phyloP scores from a whole-genome alignment of 176 grass and related monocot species.

The Lolium multiflorum region DNA sequence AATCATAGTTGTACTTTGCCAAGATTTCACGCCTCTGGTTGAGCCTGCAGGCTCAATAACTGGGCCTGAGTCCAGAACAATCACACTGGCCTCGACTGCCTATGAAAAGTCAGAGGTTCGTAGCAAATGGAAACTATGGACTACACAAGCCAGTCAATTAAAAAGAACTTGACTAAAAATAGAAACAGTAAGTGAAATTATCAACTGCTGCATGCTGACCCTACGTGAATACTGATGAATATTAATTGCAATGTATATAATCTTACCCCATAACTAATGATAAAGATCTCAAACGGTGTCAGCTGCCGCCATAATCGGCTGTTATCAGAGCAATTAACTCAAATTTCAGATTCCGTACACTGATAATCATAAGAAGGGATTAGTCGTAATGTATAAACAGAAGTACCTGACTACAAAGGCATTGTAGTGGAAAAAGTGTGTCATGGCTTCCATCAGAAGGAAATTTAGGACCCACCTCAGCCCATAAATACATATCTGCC shows the following conservation, averaged over 20 bases:
- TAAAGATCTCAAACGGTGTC: constrained; percentile 84
- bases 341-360: constrained; percentile 15
- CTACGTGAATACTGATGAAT: constrained; percentile 10
- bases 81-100: neutral
- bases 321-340: constrained; percentile 42
- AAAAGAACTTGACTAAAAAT: constrained; percentile 6
- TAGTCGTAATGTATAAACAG: constrained; percentile 14
- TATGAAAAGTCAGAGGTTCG: constrained; percentile 2
- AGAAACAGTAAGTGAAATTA: constrained; percentile 1
- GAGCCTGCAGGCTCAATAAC: too few relatives aligned
- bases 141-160: constrained; percentile 18
- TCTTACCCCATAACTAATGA: constrained; percentile 96
- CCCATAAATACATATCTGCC: constrained; percentile 73
- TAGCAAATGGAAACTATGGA: neutral
- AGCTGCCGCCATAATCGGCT: constrained; percentile 86
- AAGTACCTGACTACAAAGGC: constrained; percentile 86
- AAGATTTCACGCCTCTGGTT: neutral
- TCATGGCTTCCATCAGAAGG: constrained; percentile 82
- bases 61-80: neutral
- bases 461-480: constrained; percentile 75
- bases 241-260: constrained; percentile 4
- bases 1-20: neutral
- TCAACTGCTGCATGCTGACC: neutral
- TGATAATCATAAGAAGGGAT: constrained; percentile 21
- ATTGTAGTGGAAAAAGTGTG: constrained; percentile 93